Base-by-base conservation (phyloP, 139 green algal genomes). In the Chlamydomonas sphaeroides region DNA sequence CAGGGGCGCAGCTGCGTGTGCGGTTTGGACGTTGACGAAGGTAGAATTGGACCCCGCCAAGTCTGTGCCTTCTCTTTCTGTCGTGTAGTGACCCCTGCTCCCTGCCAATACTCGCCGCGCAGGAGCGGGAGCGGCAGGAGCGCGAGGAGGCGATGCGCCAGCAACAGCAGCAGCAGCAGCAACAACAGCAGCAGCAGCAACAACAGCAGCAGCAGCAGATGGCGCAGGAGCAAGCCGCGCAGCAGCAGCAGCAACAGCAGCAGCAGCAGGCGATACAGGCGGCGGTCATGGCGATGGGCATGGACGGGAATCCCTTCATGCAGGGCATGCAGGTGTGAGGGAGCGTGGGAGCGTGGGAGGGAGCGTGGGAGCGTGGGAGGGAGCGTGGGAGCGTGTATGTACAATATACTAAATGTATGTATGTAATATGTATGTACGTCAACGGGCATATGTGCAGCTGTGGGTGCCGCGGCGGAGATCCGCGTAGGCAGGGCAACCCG, bases 111-210 rank as follows among this genome's bases (percentile, higher is more conserved):
- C 30, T 4, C 30, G 33, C 23, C 33, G 17, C 17, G 14, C 41
- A 81, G 42, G 57, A 68, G 62, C 62, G 18, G n/a, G 39, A 69
- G 41, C 73, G 23, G 30, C 25, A 72, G 74, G 41, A 71, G 59
- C 42, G 35, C 23, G 30, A 71, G 7, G n/a, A 81, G 25, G n/a
- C n/a, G 32, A 15, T 36, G 28, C 53, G 63, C n/a, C 74, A 81
- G 59, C 57, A 80, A 35, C 61, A 72, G 42, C 61, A 51, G 42
- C 61, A 65, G n/a, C 61, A 71, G n/a, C 61, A 81, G 57, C 72
- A 69, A 14, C 38, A 57, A 56, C 23, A 68, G 10, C 70, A 78
- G 5, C 33, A 65, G 21, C 32, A 48, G 32, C 48, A 78, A 18
- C 69, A 78, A 32, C 33, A 65, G 32, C 69, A 78, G 59, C 48